Base-by-base conservation (phyloP, 352 stramenopile species). In the Globisporangium camurandrum region DNA sequence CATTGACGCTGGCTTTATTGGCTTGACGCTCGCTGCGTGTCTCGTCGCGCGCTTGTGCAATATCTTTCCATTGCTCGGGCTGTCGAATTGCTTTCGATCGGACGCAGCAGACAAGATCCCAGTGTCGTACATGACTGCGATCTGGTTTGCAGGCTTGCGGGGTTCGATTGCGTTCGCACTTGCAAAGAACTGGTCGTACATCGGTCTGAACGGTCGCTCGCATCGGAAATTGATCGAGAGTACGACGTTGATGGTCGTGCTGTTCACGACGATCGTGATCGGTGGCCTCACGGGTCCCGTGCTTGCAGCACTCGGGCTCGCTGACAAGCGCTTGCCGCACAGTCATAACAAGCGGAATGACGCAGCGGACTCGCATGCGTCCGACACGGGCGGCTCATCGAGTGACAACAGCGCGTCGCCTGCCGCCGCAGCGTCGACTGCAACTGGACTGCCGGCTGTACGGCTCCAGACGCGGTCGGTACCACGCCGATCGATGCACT, bases 151-250 rank as follows among this genome's bases (percentile, higher is more conserved):
- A 11, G 93, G 93, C 28, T 68, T 98, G 38, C 84, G 93, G 26
- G 93, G 93, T 31, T 96, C 93, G 14, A 95, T 98, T 44, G 84
- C 91, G 14, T 98, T 97, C 54, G 86, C 89, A 22, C 73, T 95
- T 26, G 82, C 81, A 20, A 91, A 91, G 61, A 91, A 79, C 46
- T 93, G 82, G 82, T 81, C 72, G 37, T 90, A 90, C 54, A 64
- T 88, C 51, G 80, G 79, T 9, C 57, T 84, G 38, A 51, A 84
- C 38, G 75, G 79, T 22, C 59, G 54, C 14, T 89, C 76, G 7
- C 82, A 93, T 49, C 78, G 75, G 20, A 85, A 85, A 40, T 61
- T 93, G 4, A 86, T 93, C 37, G 82, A 91, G 50, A 91, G 79
- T 22, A 93, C 82, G n/a, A 91, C 82, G 48, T 59, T 93, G 38